Base-by-base conservation (phyloP, 495 filamentous ascomycete species). In the Lophiostoma macrostomum region DNA sequence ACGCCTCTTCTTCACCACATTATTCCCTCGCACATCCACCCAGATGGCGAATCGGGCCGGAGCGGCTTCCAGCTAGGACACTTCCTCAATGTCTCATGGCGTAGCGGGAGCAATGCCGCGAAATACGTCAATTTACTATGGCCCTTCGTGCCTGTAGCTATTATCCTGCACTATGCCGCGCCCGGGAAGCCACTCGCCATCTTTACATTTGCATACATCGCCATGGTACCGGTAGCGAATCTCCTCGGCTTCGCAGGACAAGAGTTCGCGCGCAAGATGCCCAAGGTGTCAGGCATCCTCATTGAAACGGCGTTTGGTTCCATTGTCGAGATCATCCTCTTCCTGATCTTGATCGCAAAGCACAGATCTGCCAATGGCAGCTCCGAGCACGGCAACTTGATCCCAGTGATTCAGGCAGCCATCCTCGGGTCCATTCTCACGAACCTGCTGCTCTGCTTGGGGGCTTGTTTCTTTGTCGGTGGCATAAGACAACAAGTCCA, bases 181-280 rank as follows among this genome's bases (percentile, higher is more conserved):
- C 76, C 76, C 0, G 76, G 87, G 11, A 69, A 73, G 16, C 75
- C 86, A 45, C 64, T 85, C 5, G 76, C 74, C 71, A 73, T 87
- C 13, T 90, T 89, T 67, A 68, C 77, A 25, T 76, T 87, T 54
- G 82, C 82, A 39, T 89, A 88, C 40, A 75, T 88, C 29, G 85
- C 83, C 37, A 96, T 97, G 84, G 78, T 95, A 2, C 91, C 90
- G 1, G 82, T 84, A 18, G 91, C 90, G 41, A 96, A 96, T 59
- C 68, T 95, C 45, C 77, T 95, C 23, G 88, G 88, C 0, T 96
- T 95, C 64, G 85, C 86, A 4, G 86, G 87, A 4, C 82, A 88
- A 60, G 86, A 94, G 64, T 70, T 95, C 52, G 84, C 86, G 0
- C 76, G 84, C 55, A 93, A 93, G 67, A 66, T 94, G 37, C 84